Percentiles rank a stretch among this genome's conserved stretches.
Conservation (phyloP, 2,329 filamentous ascomycete species). For the Alternaria arborescens region DNA sequence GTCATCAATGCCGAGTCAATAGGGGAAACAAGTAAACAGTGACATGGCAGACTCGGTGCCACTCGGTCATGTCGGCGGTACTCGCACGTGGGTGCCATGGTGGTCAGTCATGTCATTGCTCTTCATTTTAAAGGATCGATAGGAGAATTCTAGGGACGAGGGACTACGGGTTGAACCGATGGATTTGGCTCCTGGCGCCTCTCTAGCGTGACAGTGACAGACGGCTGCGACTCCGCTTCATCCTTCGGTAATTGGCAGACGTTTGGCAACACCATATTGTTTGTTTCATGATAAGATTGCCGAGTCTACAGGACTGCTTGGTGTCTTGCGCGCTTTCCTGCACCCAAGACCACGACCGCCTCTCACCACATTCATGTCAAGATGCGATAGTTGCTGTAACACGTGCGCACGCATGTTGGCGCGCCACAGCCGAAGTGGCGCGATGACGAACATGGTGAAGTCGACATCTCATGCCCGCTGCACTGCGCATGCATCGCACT, state of each 20-base stretch:
- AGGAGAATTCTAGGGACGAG: not conserved
- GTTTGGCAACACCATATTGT: not conserved
- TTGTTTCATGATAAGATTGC: not conserved
- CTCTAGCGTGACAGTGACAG: slow-evolving; percentile 3
- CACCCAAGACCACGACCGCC: not conserved
- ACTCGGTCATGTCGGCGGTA: not conserved
- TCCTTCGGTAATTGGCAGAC: not conserved
- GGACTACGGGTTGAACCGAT: not conserved
- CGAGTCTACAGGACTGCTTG: not conserved
- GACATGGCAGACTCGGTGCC: not conserved
- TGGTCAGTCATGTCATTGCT: not conserved
- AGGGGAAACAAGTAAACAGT: not conserved
- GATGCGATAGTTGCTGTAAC: not conserved
- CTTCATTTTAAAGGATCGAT: not conserved
- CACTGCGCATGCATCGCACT: slow-evolving; percentile 3
- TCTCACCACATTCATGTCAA: not conserved
- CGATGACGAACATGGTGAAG: slow-evolving; percentile 7
- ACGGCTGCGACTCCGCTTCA: not conserved
- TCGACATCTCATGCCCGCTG: not conserved
- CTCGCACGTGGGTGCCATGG: not conserved
- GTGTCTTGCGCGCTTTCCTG: not conserved
- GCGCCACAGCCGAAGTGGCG: slow-evolving; percentile 14
- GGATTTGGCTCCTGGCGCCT: not conserved
- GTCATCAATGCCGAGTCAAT: slow-evolving; percentile 2
- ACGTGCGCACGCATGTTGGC: slow-evolving; percentile 3